Base-by-base conservation (phyloP, 2,329 filamentous ascomycete genomes). In the Aaosphaeria pasadenensis region DNA sequence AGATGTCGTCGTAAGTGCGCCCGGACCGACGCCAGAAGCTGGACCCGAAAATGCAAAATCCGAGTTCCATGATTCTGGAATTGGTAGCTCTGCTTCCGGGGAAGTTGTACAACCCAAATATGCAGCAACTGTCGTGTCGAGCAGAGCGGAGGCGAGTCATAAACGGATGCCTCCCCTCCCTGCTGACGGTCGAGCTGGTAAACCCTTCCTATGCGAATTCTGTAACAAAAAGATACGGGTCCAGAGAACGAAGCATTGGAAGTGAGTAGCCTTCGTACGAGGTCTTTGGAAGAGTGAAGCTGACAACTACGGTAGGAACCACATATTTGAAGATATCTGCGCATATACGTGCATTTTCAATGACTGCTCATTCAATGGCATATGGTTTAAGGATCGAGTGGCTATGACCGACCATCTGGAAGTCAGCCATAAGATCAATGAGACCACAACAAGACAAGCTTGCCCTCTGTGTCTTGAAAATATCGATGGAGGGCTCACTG, bases 121-220 rank as follows among this genome's bases (percentile, higher is more conserved):
- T 24, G 50, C 50, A 2, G 47, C 42, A 28, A 50, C 50, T 7
- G 42, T 47, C 7, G 41, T 52, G 5, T 52, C 50, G 5, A 47
- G 39, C 6, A 43, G 50, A 40, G 50, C 50, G 2, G 38, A 42
- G 29, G 30, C 41, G 4, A 49, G 50, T 36, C 50, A 52, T 11
- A 52, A 39, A 30, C 47, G 47, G 7, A 35, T 52, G 35, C 50
- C 50, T n/a, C 50, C 30, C 17, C 47, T 52, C 7, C 44, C 50
- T 3, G 44, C 46, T 31, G 41, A 36, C 5, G 50, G 31, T 7
- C 44, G 47, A 39, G 42, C 7, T 9, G 50, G 50, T 5, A 13
- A 30, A 7, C 36, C 50, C 7, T 52, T 52, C n/a, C 13, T 39
- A 7, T 52, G 50, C 30, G 50, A 52, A 43, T n/a, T 50, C 30